Conservation (phyloP, 768 basidiomycete species). For the Trametes cinnabarina region DNA sequence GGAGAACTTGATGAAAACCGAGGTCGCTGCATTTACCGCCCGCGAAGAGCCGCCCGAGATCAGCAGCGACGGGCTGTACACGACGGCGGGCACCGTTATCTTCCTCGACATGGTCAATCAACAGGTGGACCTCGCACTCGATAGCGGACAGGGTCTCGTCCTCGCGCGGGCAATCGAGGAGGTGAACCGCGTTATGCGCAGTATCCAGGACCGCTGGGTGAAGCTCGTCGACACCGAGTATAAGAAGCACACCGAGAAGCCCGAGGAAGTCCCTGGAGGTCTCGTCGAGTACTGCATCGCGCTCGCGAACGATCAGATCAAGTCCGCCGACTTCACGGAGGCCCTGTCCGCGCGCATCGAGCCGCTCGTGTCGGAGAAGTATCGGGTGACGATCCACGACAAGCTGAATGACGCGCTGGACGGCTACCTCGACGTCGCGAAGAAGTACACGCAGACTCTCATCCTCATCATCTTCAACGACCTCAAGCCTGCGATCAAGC, state of each 20-base stretch:
- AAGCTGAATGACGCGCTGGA: slow-evolving; percentile 95
- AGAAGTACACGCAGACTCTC: slow-evolving; percentile 92
- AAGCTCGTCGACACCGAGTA: slow-evolving; percentile 79
- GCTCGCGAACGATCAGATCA: slow-evolving; percentile 96
- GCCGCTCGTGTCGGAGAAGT: slow-evolving; percentile 91
- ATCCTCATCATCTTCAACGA: slow-evolving; percentile 97
- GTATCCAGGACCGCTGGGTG: slow-evolving; percentile 85
- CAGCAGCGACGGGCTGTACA: slow-evolving; percentile 86
- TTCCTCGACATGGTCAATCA: slow-evolving; percentile 99
- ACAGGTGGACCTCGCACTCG: slow-evolving; percentile 90
- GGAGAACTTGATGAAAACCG: slow-evolving; percentile 87
- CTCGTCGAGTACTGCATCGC: slow-evolving; percentile 96
- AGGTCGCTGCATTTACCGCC: slow-evolving; percentile 78
- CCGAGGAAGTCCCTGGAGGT: slow-evolving; percentile 83
- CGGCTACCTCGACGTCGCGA: slow-evolving; percentile 96
- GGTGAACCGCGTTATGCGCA: slow-evolving; percentile 83
- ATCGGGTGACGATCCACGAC: slow-evolving; percentile 77
- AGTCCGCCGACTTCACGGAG: slow-evolving; percentile 92
- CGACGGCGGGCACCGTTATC: slow-evolving; percentile 86
- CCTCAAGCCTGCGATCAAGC: slow-evolving; percentile 81
- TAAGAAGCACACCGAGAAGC: slow-evolving; percentile 84
- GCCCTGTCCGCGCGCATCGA: slow-evolving; percentile 82
- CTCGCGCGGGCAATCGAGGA: slow-evolving; percentile 89
- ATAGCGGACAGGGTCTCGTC: slow-evolving; percentile 93
- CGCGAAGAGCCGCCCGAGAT: slow-evolving; percentile 85